Base-by-base conservation (phyloP, 495 filamentous ascomycete genomes). In the Hypoxylon trugodes region DNA sequence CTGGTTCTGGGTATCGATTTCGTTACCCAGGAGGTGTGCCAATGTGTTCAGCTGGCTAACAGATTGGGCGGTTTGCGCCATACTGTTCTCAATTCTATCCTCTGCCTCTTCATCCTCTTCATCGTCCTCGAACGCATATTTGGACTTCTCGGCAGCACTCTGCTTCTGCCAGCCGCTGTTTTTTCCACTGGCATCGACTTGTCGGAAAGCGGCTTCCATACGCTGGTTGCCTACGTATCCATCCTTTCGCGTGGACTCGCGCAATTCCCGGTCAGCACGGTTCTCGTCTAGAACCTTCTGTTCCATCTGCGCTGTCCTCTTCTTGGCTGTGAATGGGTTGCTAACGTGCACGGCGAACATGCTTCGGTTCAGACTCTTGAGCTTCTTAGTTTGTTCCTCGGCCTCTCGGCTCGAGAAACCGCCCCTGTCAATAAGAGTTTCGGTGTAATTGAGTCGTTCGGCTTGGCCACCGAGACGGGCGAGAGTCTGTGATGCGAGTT, bases 291-390 rank as follows among this genome's bases (percentile, higher is more conserved):
- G 62, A 30, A 88, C 77, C 38, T 81, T 76, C 37, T 82, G 76
- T 56, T 94, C 90, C 37, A 83, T 80, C 33, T 85, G 84, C 16
- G 81, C 78, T 3, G 77, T 80, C 16, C 86, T 82, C 42, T 77
- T 77, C 15, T 80, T 77, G 32, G 78, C 79, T 2, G 87, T 91
- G 62, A 92, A 90, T 0, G 89, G 89, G 63, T 93, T 93, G 13
- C 78, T 81, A 10, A 92, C 84, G 58, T 91, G 88, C 15, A 91
- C 81, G 1, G 88, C 88, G 60, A 95, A 94, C 92, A 96, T 94
- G 75, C 85, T 89, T 63, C 87, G 82, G 68, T 93, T 96, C 6
- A 74, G 36, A 0, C 81, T 87, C 75, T 91, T 92, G 10, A 96
- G 74, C 62, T 96, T 91, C 37, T 80, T 81, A 2, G 90, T 85